These are phyloP conservation scores for Anisodus tanguticus DNA, from an alignment of 257 asterid genomes.

Conservation along the genomic window DNA sequence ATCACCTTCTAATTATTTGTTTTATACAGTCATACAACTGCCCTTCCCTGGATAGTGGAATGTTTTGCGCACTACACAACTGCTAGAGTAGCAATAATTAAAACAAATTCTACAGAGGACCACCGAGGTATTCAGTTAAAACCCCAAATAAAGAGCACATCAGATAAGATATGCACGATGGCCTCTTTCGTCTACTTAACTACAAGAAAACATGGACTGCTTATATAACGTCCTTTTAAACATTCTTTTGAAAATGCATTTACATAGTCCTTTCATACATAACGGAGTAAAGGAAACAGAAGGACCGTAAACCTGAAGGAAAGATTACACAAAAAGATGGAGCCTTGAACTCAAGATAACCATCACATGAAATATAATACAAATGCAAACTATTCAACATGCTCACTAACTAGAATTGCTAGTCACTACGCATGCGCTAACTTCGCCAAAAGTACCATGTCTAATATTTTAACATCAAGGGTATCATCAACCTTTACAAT, in stretches of 20 bases:
- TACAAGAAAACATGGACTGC: neutral
- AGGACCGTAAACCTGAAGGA: neutral
- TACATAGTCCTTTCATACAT: constrained; percentile 13
- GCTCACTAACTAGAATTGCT: constrained; percentile 14
- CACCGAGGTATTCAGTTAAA: neutral
- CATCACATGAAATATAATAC: constrained; percentile 24
- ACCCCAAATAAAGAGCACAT: neutral
- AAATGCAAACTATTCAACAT: constrained; percentile 16
- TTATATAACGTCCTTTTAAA: neutral
- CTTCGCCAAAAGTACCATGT: constrained; percentile 74
- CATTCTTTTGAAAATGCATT: neutral
- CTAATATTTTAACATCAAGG: constrained; percentile 80
- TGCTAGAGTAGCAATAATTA: neutral
- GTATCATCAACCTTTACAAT: constrained; percentile 84
- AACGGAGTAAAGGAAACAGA: neutral
- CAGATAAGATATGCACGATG: neutral
- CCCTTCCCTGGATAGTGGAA: no score
- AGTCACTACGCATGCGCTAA: constrained; percentile 49
- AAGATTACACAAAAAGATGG: neutral
- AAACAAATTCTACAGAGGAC: neutral
- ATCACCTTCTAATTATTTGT: neutral
- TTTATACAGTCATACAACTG: neutral
- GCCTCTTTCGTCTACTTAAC: neutral
- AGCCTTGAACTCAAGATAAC: constrained; percentile 1
- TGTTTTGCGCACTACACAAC: no score